Evolutionary conservation across 163 green algal genomes (phyloP).

Genomic region (Prototheca stagnorum): DNA sequence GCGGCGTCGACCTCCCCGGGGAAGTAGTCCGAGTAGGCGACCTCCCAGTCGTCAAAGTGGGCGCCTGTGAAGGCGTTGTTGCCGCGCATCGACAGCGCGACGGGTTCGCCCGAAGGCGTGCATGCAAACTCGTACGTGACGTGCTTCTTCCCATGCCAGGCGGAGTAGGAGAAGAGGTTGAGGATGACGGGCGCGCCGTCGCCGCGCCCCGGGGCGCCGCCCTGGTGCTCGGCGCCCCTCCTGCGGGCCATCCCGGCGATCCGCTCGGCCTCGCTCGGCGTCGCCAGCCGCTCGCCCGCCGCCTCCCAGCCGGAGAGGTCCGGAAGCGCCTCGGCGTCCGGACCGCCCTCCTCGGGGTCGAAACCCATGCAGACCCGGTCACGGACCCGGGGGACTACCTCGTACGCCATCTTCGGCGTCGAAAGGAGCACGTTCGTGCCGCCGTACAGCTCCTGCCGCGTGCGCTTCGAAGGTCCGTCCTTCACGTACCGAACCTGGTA

Average conservation of each 20-base stretch:
- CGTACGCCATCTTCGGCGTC: no score
- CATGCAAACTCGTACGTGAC: conserved; percentile 24
- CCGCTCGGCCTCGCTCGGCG: neutral
- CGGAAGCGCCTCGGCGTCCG: no score
- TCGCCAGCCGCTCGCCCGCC: conserved; percentile 6
- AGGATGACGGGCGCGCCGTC: no score
- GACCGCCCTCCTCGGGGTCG: neutral
- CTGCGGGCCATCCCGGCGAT: conserved; percentile 29
- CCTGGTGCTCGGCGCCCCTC: conserved; percentile 24
- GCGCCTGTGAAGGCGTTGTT: conserved; percentile 23
- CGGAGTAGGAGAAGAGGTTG: conserved; percentile 24
- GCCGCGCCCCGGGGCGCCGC: conserved; percentile 12
- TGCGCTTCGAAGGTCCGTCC: no score
- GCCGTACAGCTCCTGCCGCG: no score
- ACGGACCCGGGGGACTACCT: no score
- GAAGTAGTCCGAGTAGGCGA: conserved; percentile 21
- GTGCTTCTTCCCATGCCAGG: conserved; percentile 22
- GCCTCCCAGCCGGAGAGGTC: no score
- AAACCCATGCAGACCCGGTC: no score
- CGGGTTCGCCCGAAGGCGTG: conserved; percentile 8
- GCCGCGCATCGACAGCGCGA: conserved; percentile 31
- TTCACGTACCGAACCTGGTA: no score
- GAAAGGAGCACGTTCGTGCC: no score
- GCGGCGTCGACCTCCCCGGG: conserved; percentile 7
- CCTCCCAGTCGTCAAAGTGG: conserved; percentile 35